These are phyloP conservation scores for Claviceps maximensis DNA, from an alignment of 2,329 filamentous ascomycete species.

Conservation along the genomic window DNA sequence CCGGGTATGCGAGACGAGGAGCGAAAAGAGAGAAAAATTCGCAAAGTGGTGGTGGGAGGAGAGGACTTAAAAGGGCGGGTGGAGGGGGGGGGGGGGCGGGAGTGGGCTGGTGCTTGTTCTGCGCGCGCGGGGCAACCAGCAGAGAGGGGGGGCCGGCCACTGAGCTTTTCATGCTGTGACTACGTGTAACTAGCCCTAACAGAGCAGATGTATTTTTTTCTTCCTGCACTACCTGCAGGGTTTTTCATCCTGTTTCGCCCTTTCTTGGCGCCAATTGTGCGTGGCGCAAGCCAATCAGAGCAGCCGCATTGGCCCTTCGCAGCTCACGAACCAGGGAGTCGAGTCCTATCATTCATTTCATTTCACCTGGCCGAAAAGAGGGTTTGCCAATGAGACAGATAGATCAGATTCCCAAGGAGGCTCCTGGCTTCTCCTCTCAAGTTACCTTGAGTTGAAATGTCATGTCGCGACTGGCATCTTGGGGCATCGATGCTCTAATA, in stretches of 20 bases:
- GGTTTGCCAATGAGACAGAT: no score
- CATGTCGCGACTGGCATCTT: background rate
- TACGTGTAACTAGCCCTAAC: conserved; percentile 25
- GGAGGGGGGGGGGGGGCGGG: conserved; percentile 17
- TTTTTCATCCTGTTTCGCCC: conserved; percentile 7
- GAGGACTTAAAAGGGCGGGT: conserved; percentile 24
- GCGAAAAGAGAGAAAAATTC: conserved; percentile 24
- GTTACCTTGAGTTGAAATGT: background rate
- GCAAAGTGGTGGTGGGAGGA: conserved; percentile 24
- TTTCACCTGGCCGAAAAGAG: background rate
- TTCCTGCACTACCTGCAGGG: conserved; percentile 6
- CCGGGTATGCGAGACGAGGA: conserved; percentile 32
- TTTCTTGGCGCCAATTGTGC: conserved; percentile 3
- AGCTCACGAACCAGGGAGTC: background rate
- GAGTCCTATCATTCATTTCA: background rate
- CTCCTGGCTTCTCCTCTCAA: background rate
- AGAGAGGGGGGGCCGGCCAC: background rate
- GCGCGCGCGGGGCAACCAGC: conserved; percentile 23
- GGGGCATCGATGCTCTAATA: background rate
- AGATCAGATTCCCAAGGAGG: no score
- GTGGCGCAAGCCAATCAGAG: conserved; percentile 7
- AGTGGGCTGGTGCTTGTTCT: conserved; percentile 13
- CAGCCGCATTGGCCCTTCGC: background rate
- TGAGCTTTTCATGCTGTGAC: background rate
- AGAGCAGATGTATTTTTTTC: conserved; percentile 16